Evolutionary conservation across 352 stramenopile species (phyloP), one percentile per base, ranked within the genome.

Genomic region (Globisporangium yorkense): DNA sequence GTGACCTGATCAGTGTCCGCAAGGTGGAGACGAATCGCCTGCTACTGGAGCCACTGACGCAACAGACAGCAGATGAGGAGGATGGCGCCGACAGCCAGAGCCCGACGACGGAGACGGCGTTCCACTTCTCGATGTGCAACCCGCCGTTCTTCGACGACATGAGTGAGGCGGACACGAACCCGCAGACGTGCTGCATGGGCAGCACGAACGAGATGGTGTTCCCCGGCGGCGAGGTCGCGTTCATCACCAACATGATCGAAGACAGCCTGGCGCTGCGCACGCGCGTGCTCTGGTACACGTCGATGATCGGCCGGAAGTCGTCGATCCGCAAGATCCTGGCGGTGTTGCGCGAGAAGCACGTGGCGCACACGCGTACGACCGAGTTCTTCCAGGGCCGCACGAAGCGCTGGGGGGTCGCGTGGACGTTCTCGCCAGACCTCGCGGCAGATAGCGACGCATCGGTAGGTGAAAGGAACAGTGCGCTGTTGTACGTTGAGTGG

Each of bases 111-210:
- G 33, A 15, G 47, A n/a, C 29, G 15, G 10, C 68, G 13, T 77
- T 97, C 60, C 77, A 98, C 44, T 98, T 98, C 72, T 77, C 85
- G 47, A 98, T 99, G 89, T 98, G 94, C 45, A 99, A 99, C 67
- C 96, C 96, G 51, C 96, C 96, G 0, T 99, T 99, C 77, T 99
- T 94, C 51, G 77, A 97, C 51, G 67, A 78, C 35, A 84, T 87
- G 56, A 61, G 70, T 33, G 75, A 96, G 47, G 81, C 84, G 3
- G 80, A 94, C 46, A 87, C 80, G 53, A 92, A 96, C 51, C 86
- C 84, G 33, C 71, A 80, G 13, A 62, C 75, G 20, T 72, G 68
- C 50, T 96, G 84, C 62, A 93, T 80, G 74, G 86, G 86, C 4
- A 89, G 67, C 33, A 47, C 65, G 1, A 86, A 65, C 43, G 87